Evolutionary conservation across 2,329 filamentous ascomycete species (phyloP).

Genomic region (Xylariaceae sp.): DNA sequence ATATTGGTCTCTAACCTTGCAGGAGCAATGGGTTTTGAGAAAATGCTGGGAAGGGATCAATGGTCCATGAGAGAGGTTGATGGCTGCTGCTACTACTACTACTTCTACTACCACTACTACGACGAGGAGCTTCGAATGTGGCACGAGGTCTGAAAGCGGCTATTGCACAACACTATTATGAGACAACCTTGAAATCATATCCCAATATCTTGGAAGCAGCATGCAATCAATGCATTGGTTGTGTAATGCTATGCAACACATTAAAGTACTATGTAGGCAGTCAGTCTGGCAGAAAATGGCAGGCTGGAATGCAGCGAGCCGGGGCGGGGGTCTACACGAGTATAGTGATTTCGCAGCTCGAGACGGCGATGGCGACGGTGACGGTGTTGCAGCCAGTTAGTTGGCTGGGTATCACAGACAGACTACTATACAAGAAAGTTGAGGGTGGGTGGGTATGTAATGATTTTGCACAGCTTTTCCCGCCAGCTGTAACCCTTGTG

Average conservation of each 20-base stretch:
- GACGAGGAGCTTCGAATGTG: slow-evolving; percentile 22
- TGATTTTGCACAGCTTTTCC: slow-evolving; percentile 17
- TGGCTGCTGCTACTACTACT: background rate
- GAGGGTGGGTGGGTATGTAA: slow-evolving; percentile 18
- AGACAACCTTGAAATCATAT: slow-evolving; percentile 25
- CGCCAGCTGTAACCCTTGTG: slow-evolving; percentile 23
- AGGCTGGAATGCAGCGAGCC: slow-evolving; percentile 15
- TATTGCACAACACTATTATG: slow-evolving; percentile 22
- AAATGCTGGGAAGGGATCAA: slow-evolving; percentile 10
- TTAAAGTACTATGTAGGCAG: background rate
- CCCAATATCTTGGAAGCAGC: slow-evolving; percentile 20
- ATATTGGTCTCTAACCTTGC: slow-evolving; percentile 13
- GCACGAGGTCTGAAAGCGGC: slow-evolving; percentile 28
- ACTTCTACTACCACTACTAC: slow-evolving; percentile 4
- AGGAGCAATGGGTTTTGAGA: slow-evolving; percentile 21
- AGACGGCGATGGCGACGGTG: slow-evolving; percentile 5
- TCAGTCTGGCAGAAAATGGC: slow-evolving; percentile 5
- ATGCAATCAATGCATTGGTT: slow-evolving; percentile 16
- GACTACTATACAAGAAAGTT: slow-evolving; percentile 14
- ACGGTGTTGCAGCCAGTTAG: slow-evolving; percentile 17
- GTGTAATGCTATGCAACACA: slow-evolving; percentile 12
- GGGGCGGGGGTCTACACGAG: slow-evolving; percentile 11
- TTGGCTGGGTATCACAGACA: slow-evolving; percentile 8
- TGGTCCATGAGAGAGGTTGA: slow-evolving; percentile 1
- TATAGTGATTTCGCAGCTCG: slow-evolving; percentile 19